Base-by-base conservation (phyloP, 1,139 yeast species). In the Candida sp. region DNA sequence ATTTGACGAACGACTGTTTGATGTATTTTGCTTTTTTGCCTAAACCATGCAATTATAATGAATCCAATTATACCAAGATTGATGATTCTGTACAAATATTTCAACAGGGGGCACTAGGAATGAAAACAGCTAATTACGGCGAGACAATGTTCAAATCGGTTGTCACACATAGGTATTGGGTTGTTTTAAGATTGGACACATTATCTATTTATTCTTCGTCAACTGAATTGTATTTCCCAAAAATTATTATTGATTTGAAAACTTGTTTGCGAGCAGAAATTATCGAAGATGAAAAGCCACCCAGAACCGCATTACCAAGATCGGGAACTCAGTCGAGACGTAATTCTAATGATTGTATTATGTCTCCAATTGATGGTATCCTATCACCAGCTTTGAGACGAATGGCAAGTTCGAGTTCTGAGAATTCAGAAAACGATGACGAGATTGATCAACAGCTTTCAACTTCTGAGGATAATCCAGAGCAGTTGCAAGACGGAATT, bases 21-120 rank as follows among this genome's bases (percentile, higher is more conserved):
- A 66, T 89, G 39, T 91, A 88, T 59, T 85, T 86, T 65, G 95
- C 97, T 0, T 84, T 82, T 53, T 63, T 91, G n/a, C 96, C 97
- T 0, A 75, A 76, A 44, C 63, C 59, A 12, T 55, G 54, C 34
- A n/a, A 19, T 38, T 22, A 45, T 38, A 11, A 44, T 38, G 8
- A 29, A 42, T 1, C 43, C 39, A 21, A 46, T 35, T 1, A 34
- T 23, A 41, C 19, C 42, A 42, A 33, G 44, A 44, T 45, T 34
- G 73, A 64, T 43, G 73, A 69, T 43, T 66, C 74, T 1, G 60
- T 60, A 34, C 47, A 55, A 15, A 55, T 61, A 11, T 56, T 73
- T 22, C 73, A 76, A 41, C 62, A 70, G 15, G 84, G 82, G 1
- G 62, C 76, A 1, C 64, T 82, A 38, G 72, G 82, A 21, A 73